phyloP scores from a whole-genome alignment of 2,329 filamentous ascomycete species.

The Colletotrichum navitas region DNA sequence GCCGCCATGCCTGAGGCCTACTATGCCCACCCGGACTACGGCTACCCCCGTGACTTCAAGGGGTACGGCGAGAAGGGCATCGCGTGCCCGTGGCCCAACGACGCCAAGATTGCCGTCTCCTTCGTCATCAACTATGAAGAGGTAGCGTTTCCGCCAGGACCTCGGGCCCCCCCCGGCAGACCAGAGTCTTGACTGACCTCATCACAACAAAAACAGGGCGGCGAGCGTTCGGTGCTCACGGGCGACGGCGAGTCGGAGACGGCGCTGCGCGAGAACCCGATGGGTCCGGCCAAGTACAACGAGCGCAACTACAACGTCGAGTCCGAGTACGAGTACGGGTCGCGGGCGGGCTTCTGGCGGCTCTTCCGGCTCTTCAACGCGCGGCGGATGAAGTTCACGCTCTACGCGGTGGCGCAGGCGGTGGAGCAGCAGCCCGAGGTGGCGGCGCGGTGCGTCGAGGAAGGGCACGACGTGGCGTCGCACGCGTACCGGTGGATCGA shows the following conservation, averaged over 20 bases:
- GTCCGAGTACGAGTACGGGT: slow-evolving; percentile 65
- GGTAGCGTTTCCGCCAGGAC: slow-evolving; percentile 43
- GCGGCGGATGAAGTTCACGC: slow-evolving; percentile 62
- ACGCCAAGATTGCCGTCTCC: slow-evolving; percentile 58
- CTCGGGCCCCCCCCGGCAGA: neutral
- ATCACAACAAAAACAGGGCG: slow-evolving; percentile 43
- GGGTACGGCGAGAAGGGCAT: slow-evolving; percentile 57
- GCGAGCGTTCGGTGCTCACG: slow-evolving; percentile 53
- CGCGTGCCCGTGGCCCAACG: slow-evolving; percentile 54
- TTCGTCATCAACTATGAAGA: slow-evolving; percentile 62
- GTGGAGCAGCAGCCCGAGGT: slow-evolving; percentile 62
- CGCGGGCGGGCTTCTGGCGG: slow-evolving; percentile 62
- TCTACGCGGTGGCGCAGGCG: slow-evolving; percentile 63
- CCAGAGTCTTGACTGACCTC: neutral
- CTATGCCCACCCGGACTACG: slow-evolving; percentile 48
- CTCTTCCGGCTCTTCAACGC: slow-evolving; percentile 63
- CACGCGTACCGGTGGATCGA: slow-evolving; percentile 67
- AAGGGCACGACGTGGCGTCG: slow-evolving; percentile 63
- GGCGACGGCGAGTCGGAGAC: slow-evolving; percentile 55
- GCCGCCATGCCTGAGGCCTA: slow-evolving; percentile 47
- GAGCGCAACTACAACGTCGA: slow-evolving; percentile 62
- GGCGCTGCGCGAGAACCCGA: slow-evolving; percentile 56
- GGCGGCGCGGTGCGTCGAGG: slow-evolving; percentile 59
- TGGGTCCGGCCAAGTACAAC: slow-evolving; percentile 51
- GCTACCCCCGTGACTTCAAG: slow-evolving; percentile 50